Percentiles rank a stretch among this genome's conserved stretches.
These are phyloP conservation scores for Kwoniella europaea DNA, from an alignment of 768 basidiomycete species.

Conservation along the genomic window DNA sequence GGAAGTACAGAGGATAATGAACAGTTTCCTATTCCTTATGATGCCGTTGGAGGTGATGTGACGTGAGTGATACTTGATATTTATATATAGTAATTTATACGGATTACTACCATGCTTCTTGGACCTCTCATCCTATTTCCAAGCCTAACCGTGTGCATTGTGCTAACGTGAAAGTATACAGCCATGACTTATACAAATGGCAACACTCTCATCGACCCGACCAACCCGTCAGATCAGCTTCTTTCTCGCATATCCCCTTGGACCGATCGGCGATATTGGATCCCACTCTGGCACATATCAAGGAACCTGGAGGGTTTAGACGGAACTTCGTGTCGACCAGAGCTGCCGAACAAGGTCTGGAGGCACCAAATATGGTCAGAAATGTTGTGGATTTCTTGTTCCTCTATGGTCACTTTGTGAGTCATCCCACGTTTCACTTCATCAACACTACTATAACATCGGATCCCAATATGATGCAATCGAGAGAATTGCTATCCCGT, in stretches of 20 bases:
- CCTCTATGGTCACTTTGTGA: slow-evolving; percentile 93
- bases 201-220: slow-evolving; percentile 43
- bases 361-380: slow-evolving; percentile 67
- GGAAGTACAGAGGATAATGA: slow-evolving; percentile 61
- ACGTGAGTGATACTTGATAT: slow-evolving; percentile 67
- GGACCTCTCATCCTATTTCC: too few species aligned
- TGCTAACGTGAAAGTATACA: slow-evolving; percentile 15
- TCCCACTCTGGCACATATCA: slow-evolving; percentile 88
- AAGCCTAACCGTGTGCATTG: too few species aligned
- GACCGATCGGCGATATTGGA: slow-evolving; percentile 60
- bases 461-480: too few species aligned
- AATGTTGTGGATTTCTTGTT: slow-evolving; percentile 95
- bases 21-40: slow-evolving; percentile 83
- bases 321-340: slow-evolving; percentile 80
- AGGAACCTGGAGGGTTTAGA: slow-evolving; percentile 92
- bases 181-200: slow-evolving; percentile 92
- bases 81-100: too few species aligned
- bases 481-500: too few species aligned
- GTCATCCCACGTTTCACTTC: slow-evolving; percentile 52
- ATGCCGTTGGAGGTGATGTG: slow-evolving; percentile 85
- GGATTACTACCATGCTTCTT: too few species aligned
- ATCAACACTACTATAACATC: too few species aligned
- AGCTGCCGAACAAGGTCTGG: slow-evolving; percentile 70
- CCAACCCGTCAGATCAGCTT: slow-evolving; percentile 61
- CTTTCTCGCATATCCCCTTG: slow-evolving; percentile 66